Evolutionary conservation across 148 eudicot species (phyloP).

Genomic region (Chenopodium berlandieri): DNA sequence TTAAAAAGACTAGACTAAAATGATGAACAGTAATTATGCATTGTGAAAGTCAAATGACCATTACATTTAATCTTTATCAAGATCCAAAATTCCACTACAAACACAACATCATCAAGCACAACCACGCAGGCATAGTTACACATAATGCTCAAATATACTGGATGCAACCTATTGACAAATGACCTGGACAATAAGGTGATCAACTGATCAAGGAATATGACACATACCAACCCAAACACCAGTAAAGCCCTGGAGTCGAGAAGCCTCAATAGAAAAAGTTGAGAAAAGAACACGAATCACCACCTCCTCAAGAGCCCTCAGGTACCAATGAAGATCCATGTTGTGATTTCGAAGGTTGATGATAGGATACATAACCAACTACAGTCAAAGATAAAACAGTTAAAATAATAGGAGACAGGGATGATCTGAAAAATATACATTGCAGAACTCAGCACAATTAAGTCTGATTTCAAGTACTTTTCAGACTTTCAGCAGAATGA

Average conservation of each 20-base stretch:
- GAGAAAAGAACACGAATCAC: constrained; percentile 74
- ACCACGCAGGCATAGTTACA: background rate
- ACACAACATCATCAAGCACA: background rate
- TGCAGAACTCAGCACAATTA: background rate
- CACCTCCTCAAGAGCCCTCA: constrained; percentile 87
- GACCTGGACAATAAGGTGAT: background rate
- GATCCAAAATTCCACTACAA: background rate
- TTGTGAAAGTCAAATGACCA: background rate
- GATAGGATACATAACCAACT: constrained; percentile 90
- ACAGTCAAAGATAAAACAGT: constrained; percentile 33
- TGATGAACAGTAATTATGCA: background rate
- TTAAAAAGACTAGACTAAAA: background rate
- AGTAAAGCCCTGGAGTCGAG: constrained; percentile 65
- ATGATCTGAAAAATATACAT: background rate
- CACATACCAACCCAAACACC: constrained; percentile 97
- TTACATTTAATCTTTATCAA: background rate
- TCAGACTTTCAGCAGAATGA: background rate
- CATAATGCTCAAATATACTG: background rate
- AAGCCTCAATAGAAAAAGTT: constrained; percentile 62
- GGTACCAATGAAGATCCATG: constrained; percentile 99
- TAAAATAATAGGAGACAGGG: constrained; percentile 6
- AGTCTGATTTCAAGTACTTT: background rate
- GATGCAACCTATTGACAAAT: background rate
- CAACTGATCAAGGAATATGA: constrained; percentile 4
- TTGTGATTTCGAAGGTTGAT: constrained; percentile 79